Base-by-base conservation (phyloP, 352 stramenopile species). In the Aphanomyces invadans region DNA sequence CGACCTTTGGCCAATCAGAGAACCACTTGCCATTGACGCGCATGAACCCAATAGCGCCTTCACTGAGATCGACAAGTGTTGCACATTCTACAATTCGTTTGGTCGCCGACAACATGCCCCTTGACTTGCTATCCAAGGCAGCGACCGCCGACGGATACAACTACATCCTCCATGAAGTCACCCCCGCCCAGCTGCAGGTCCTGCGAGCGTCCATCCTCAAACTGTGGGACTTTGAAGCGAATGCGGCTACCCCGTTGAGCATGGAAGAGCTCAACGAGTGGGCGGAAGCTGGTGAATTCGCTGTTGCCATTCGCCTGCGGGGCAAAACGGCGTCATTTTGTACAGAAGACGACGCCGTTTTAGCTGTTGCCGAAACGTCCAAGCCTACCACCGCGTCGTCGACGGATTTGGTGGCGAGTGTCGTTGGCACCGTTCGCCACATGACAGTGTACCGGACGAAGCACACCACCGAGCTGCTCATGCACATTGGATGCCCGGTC, bases 351-450 rank as follows among this genome's bases (percentile, higher is more conserved):
- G 36, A 42, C 7, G 36, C 36, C 7, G 7, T 42, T 7, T 15
- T 42, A 42, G 36, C 36, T 15, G 36, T 42, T 15, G 36, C 15
- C 36, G 36, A 42, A 42, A 15, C 36, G 7, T 15, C 36, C 36
- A 42, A 42, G 7, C 15, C 46, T 15, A 25, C 21, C 10, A 29
- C 15, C 39, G 17, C 39, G 1, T 48, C 46, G 10, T 54, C 46
- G 10, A 12, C 7, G 10, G 46, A 54, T n/a, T n/a, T 54, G n/a
- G 26, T 54, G 10, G n/a, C 46, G 10, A 54, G 15, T 7, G 36
- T 54, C 10, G 26, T 54, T 29, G 46, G 46, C 46, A 54, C 46
- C n/a, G 46, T 54, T 11, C 46, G 46, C n/a, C 46, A 54, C n/a
- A n/a, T 54, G n/a, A 23, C 46, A 29, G 26, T 29, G 11, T 54